These are phyloP conservation scores for Sarcocystis neurona DNA, from an alignment of 169 alveolate species.

Conservation along the genomic window DNA sequence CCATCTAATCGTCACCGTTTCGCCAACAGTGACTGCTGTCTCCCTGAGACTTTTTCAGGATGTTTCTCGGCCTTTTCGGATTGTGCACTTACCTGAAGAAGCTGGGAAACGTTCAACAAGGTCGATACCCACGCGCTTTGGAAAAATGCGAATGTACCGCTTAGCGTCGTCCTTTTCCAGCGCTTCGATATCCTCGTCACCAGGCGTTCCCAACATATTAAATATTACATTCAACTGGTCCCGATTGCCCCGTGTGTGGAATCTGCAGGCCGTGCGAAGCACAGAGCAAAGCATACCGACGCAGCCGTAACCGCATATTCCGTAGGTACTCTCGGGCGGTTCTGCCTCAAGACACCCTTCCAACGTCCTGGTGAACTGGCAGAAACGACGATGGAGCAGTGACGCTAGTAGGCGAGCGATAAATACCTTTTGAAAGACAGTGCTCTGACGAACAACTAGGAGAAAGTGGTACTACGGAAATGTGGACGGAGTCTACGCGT, in stretches of 20 bases:
- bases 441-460: too few relatives aligned
- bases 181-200: constrained; percentile 90
- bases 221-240: constrained; percentile 96
- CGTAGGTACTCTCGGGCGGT: background rate
- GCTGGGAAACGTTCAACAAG: constrained; percentile 80
- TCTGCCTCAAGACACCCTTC: background rate
- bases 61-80: background rate
- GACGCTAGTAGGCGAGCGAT: too few relatives aligned
- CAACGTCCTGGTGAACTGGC: too few relatives aligned
- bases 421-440: too few relatives aligned
- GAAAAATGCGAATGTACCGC: constrained; percentile 81
- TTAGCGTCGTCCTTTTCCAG: constrained; percentile 86
- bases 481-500: too few relatives aligned
- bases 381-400: too few relatives aligned
- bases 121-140: constrained; percentile 77
- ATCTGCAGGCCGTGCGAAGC: constrained; percentile 49
- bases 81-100: constrained; percentile 75
- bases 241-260: constrained; percentile 82
- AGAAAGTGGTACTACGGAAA: too few relatives aligned
- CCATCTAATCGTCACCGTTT: background rate
- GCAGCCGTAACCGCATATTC: background rate
- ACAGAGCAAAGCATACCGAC: background rate
- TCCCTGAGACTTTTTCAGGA: background rate
- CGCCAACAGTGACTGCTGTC: background rate
- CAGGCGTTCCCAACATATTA: constrained; percentile 96